Conservation (phyloP, 2,329 filamentous ascomycete species). For the Fusarium nisikadoi region DNA sequence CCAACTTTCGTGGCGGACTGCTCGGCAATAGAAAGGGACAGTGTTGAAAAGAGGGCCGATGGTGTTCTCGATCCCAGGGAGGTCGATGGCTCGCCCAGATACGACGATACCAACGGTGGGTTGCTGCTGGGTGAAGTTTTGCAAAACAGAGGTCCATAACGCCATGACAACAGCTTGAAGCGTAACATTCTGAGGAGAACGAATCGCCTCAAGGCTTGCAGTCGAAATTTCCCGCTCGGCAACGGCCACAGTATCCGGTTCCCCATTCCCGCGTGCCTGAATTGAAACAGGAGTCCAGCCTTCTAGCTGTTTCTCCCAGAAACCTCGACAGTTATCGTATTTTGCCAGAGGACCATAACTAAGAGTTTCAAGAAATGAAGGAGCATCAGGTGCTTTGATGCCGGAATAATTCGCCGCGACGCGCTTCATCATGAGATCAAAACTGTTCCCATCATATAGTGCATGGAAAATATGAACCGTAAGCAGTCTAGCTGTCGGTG, state of each 20-base stretch:
- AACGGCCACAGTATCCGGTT: conserved; percentile 1
- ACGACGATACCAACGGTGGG: conserved; percentile 78
- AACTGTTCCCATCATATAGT: conserved; percentile 85
- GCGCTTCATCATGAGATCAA: conserved; percentile 72
- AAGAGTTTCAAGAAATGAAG: conserved; percentile 74
- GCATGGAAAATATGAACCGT: conserved; percentile 83
- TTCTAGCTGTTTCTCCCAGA: conserved; percentile 73
- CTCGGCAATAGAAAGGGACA: conserved; percentile 72
- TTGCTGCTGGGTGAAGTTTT: conserved; percentile 57
- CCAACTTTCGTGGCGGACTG: conserved; percentile 64
- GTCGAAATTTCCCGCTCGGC: conserved; percentile 50
- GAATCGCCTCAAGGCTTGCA: conserved; percentile 59
- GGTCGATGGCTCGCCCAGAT: conserved; percentile 79
- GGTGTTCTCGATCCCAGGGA: conserved; percentile 71
- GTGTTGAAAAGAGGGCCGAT: conserved; percentile 93
- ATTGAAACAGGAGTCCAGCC: conserved; percentile 40
- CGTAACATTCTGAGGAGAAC: conserved; percentile 74
- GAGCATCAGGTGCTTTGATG: conserved; percentile 48
- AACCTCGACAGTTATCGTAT: conserved; percentile 57
- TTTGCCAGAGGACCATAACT: conserved; percentile 73
- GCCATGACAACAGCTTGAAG: conserved; percentile 83
- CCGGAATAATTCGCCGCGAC: conserved; percentile 53
- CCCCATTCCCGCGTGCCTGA: conserved; percentile 6
- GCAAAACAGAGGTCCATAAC: conserved; percentile 74
- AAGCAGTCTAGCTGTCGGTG: conserved; percentile 59